Conservation (phyloP, 139 green algal genomes). For the Parachlorella kessleri region DNA sequence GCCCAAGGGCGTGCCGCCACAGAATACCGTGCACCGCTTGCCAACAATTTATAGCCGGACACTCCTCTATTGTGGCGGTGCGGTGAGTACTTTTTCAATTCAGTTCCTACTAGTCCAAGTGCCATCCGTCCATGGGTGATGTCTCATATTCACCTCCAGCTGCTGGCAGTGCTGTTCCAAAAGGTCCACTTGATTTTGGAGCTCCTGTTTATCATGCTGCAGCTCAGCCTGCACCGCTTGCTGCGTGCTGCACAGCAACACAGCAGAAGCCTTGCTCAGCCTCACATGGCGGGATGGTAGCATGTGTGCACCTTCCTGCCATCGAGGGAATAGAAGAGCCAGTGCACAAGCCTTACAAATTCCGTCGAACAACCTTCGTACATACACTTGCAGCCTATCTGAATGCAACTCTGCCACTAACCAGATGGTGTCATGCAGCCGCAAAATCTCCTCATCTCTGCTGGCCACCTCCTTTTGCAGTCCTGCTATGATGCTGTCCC, state of each 20-base stretch:
- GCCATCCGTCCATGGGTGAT: too few relatives aligned
- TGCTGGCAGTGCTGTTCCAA: slow-evolving; percentile 31
- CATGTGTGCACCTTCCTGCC: neutral
- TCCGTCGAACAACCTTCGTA: too few relatives aligned
- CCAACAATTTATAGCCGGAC: too few relatives aligned
- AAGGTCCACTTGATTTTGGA: neutral
- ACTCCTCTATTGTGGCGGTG: too few relatives aligned
- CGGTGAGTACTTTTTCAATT: too few relatives aligned
- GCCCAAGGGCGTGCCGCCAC: too few relatives aligned
- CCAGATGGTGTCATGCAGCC: slow-evolving; percentile 6
- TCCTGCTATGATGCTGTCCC: slow-evolving; percentile 2
- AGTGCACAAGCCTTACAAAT: too few relatives aligned
- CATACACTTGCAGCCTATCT: too few relatives aligned
- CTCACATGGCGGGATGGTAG: too few relatives aligned
- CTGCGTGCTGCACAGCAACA: neutral
- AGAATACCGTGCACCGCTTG: too few relatives aligned
- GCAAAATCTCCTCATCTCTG: neutral
- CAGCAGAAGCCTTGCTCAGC: neutral
- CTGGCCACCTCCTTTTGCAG: slow-evolving; percentile 6
- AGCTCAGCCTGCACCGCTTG: neutral
- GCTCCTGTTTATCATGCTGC: neutral
- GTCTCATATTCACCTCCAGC: neutral
- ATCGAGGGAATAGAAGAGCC: neutral
- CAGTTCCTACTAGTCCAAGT: too few relatives aligned
- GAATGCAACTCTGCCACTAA: too few relatives aligned